These are phyloP conservation scores for Hyaloperonospora arabidopsidis DNA, from an alignment of 352 stramenopile genomes.

Conservation along the genomic window DNA sequence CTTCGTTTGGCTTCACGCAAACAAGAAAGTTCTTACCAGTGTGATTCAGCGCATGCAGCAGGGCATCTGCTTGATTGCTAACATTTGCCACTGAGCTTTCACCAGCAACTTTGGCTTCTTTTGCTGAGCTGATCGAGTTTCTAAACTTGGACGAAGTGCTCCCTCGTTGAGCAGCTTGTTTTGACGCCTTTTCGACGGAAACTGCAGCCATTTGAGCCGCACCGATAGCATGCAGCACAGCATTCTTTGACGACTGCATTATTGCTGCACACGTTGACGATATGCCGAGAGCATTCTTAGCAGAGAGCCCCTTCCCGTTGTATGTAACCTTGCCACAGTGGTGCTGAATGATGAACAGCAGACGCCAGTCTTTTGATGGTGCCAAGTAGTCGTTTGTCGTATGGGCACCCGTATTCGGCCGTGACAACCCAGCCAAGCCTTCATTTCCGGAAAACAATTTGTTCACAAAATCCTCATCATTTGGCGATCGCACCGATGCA, in stretches of 20 bases:
- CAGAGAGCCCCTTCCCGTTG: conserved; percentile 55
- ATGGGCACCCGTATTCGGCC: conserved; percentile 51
- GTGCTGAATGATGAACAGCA: conserved; percentile 71
- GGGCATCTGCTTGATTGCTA: conserved; percentile 53
- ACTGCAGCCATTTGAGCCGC: conserved; percentile 55
- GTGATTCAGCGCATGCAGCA: conserved; percentile 61
- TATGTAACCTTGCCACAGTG: conserved; percentile 69
- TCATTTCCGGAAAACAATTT: conserved; percentile 76
- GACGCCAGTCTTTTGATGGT: conserved; percentile 65
- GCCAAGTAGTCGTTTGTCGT: conserved; percentile 57
- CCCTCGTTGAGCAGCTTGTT: conserved; percentile 22
- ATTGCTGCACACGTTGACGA: conserved; percentile 75
- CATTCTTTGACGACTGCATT: conserved; percentile 81
- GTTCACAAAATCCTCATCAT: conserved; percentile 72
- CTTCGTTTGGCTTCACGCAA: conserved; percentile 69
- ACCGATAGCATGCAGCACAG: conserved; percentile 58
- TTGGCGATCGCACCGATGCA: conserved; percentile 49
- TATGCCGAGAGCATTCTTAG: conserved; percentile 67
- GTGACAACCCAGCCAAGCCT: conserved; percentile 35
- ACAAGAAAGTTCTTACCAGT: conserved; percentile 79
- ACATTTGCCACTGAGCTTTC: conserved; percentile 53
- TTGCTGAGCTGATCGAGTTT: conserved; percentile 41
- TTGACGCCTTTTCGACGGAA: conserved; percentile 42
- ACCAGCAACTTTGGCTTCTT: conserved; percentile 27
- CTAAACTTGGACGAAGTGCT: conserved; percentile 37